These are phyloP conservation scores for Hibiscus tridactylites DNA, from an alignment of 345 rosid species.

Conservation along the genomic window DNA sequence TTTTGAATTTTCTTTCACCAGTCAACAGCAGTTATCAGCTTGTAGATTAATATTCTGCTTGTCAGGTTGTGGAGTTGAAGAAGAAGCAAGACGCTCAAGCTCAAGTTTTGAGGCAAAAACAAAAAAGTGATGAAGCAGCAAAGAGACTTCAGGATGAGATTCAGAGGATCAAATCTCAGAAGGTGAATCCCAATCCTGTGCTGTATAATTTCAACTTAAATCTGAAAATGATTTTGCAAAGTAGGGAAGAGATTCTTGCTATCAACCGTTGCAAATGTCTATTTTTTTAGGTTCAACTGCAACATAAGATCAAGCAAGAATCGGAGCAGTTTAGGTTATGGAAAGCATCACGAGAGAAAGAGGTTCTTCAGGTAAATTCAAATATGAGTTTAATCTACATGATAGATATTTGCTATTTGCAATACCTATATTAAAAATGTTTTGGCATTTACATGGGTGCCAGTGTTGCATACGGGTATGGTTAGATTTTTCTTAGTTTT, in stretches of 20 bases:
- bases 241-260: background rate
- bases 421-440: background rate
- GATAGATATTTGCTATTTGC: background rate
- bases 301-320: constrained; percentile 9
- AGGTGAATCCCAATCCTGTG: background rate
- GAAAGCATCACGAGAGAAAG: constrained; percentile 92
- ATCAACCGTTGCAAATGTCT: background rate
- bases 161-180: constrained; percentile 33
- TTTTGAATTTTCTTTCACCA: constrained; percentile 9
- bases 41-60: constrained; percentile 10
- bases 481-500: too few relatives aligned
- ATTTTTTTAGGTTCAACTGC: constrained; percentile 7
- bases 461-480: too few relatives aligned
- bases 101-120: constrained; percentile 88
- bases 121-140: constrained; percentile 90
- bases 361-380: constrained; percentile 81
- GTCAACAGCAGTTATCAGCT: background rate
- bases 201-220: background rate
- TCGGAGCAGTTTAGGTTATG: constrained; percentile 28
- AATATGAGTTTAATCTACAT: background rate
- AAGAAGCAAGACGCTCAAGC: constrained; percentile 98
- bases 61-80: constrained; percentile 76
- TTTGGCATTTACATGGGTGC: too few relatives aligned
- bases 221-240: background rate
- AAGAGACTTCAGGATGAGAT: constrained; percentile 80